A percentile compares a stretch with the other conserved stretches of the same genome.
Conservation (phyloP, 164 flowering plant genomes). For the Hamamelis virginiana region DNA sequence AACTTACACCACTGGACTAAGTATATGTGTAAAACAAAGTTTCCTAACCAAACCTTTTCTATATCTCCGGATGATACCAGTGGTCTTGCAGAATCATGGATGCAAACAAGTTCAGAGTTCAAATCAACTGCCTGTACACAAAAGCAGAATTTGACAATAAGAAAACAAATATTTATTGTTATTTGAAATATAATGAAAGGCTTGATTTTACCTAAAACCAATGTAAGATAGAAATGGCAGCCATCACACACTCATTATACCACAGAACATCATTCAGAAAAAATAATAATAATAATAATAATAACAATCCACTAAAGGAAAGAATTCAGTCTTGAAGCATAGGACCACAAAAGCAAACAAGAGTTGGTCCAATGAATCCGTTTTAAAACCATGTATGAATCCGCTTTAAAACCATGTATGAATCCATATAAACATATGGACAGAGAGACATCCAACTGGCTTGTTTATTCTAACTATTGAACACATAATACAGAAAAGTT, state of each 20-base stretch:
- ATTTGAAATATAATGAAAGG: no score
- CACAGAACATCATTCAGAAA: no score
- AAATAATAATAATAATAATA: no score
- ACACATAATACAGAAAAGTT: no score
- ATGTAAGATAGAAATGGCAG: background rate
- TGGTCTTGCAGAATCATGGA: constrained; percentile 99
- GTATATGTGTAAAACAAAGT: background rate
- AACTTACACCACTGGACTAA: background rate
- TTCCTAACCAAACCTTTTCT: constrained; percentile 55
- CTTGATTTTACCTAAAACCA: background rate
- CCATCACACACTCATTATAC: background rate
- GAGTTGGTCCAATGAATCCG: no score
- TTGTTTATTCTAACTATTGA: no score
- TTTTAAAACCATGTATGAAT: no score
- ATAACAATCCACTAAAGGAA: background rate
- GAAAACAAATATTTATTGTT: background rate
- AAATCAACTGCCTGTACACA: constrained; percentile 67
- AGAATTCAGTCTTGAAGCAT: background rate
- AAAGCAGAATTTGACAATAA: constrained; percentile 4
- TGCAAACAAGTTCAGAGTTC: constrained; percentile 82
- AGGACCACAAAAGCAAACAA: no score
- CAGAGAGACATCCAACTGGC: no score
- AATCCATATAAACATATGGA: no score
- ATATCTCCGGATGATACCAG: constrained; percentile 62
- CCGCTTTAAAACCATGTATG: no score